Percentiles rank a stretch among this genome's conserved stretches.
These are phyloP conservation scores for Lachancea quebecensis DNA, from an alignment of 805 yeast species.

Conservation along the genomic window DNA sequence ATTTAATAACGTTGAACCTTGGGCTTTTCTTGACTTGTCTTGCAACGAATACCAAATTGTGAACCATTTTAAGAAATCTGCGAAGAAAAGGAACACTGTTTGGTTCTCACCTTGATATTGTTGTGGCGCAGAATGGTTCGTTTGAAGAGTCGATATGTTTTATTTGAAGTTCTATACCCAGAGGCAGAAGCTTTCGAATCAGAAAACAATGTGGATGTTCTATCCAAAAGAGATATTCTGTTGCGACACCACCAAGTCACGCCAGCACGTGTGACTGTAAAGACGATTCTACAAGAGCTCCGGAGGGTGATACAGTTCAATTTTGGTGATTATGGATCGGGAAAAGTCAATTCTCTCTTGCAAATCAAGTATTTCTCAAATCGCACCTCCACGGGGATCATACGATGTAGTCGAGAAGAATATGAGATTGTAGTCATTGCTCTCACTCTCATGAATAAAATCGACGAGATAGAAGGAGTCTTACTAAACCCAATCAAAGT, in stretches of 20 bases:
- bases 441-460: constrained; percentile 44
- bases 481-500: constrained; percentile 59
- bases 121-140: constrained; percentile 58
- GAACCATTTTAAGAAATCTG: constrained; percentile 29
- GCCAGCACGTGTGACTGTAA: constrained; percentile 41
- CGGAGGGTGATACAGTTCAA: constrained; percentile 49
- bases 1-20: too few species aligned
- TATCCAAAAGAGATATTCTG: constrained; percentile 21
- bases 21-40: too few species aligned
- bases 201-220: background rate
- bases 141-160: constrained; percentile 73
- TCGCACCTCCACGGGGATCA: constrained; percentile 75
- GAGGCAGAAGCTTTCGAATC: constrained; percentile 10
- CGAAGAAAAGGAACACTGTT: constrained; percentile 41
- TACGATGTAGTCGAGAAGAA: constrained; percentile 66
- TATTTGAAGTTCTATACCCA: constrained; percentile 64
- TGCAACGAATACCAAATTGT: too few species aligned
- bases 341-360: constrained; percentile 51
- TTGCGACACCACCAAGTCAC: constrained; percentile 46
- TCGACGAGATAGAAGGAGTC: constrained; percentile 42
- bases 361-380: constrained; percentile 74
- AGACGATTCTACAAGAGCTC: constrained; percentile 46
- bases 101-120: too few species aligned
- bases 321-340: constrained; percentile 77
- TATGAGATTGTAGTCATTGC: constrained; percentile 61